Evolutionary conservation across 2,329 filamentous ascomycete species (phyloP).

Genomic region (Cadophora sp.): DNA sequence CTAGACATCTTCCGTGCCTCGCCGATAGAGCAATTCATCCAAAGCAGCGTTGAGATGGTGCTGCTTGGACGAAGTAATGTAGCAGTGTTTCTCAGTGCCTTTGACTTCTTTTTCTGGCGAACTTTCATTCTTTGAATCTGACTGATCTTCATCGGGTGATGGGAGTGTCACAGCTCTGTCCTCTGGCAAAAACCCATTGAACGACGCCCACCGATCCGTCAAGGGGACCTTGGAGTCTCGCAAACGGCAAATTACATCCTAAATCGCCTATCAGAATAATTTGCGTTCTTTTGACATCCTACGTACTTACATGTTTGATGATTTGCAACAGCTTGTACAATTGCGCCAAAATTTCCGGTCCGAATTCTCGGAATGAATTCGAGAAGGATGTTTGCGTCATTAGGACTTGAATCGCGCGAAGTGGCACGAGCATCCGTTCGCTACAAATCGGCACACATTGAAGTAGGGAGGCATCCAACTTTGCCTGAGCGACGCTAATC

Average conservation of each 20-base stretch:
- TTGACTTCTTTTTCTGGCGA: background rate
- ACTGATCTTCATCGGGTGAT: background rate
- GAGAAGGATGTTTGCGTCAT: background rate
- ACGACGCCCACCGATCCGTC: too few species aligned
- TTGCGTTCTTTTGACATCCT: too few species aligned
- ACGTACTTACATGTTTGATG: background rate
- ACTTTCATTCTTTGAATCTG: background rate
- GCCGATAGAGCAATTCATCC: constrained; percentile 10
- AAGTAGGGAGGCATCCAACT: background rate
- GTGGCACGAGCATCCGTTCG: background rate
- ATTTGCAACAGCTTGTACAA: background rate
- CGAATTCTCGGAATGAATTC: too few species aligned
- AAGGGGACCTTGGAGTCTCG: too few species aligned
- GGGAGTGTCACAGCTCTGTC: background rate
- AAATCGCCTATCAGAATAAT: too few species aligned
- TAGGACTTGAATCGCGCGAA: background rate
- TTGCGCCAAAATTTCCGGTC: too few species aligned
- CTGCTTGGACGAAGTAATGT: constrained; percentile 28
- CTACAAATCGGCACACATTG: background rate
- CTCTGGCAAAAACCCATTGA: background rate
- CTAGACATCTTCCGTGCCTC: constrained; percentile 24
- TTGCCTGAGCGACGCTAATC: background rate
- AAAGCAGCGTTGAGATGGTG: background rate
- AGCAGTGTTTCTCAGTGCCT: background rate
- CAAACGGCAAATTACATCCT: too few species aligned